Conservation (phyloP, 2,329 filamentous ascomycete genomes). For the Dothistroma septosporum region DNA sequence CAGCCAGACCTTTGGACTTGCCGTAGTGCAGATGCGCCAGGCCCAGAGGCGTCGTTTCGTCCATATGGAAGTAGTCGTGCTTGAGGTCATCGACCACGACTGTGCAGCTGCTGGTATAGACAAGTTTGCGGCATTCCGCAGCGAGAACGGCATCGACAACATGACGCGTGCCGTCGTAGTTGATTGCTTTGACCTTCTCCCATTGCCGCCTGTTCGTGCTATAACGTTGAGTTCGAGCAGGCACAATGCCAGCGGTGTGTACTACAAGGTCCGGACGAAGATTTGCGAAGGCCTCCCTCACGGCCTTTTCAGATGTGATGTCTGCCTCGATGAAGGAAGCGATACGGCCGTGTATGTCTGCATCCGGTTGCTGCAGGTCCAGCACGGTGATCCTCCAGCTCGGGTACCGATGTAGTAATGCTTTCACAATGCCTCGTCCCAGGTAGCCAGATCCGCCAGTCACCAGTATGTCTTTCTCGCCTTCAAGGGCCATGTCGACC, state of each 20-base stretch:
- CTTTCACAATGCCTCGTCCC: slow-evolving; percentile 40
- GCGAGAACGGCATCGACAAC: slow-evolving; percentile 69
- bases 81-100: slow-evolving; percentile 74
- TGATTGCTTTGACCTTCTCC: slow-evolving; percentile 72
- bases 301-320: slow-evolving; percentile 36
- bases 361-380: slow-evolving; percentile 35
- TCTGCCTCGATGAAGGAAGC: slow-evolving; percentile 38
- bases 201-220: slow-evolving; percentile 36
- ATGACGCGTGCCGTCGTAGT: slow-evolving; percentile 78
- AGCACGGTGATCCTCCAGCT: slow-evolving; percentile 40
- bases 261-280: slow-evolving; percentile 77
- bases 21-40: slow-evolving; percentile 74
- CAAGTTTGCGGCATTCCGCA: slow-evolving; percentile 70
- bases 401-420: slow-evolving; percentile 36
- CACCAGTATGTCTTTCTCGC: slow-evolving; percentile 35
- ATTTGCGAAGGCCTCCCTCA: slow-evolving; percentile 48
- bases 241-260: slow-evolving; percentile 67
- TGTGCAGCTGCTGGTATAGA: slow-evolving; percentile 87
- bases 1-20: slow-evolving; percentile 82
- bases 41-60: slow-evolving; percentile 76
- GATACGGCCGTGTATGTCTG: slow-evolving; percentile 22
- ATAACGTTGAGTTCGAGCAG: slow-evolving; percentile 39
- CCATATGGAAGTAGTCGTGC: slow-evolving; percentile 74
- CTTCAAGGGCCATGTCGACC: neutral
- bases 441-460: slow-evolving; percentile 49